Evolutionary conservation across 139 green algal genomes (phyloP).

Genomic region (Deuterostichococcus epilithicus): DNA sequence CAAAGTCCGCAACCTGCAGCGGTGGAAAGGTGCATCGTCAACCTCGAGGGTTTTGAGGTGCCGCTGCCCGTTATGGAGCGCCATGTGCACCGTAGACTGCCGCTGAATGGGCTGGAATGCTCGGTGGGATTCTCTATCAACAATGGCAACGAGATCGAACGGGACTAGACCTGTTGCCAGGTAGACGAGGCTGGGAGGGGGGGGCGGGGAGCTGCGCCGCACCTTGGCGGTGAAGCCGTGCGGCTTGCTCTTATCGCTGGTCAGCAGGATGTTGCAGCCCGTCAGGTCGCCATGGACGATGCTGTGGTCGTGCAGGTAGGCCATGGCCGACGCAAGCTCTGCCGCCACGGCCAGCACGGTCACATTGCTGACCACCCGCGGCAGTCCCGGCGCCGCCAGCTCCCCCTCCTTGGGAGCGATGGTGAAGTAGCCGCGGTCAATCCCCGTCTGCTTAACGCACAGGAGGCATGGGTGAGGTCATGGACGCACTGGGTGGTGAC

Average conservation of each 20-base stretch:
- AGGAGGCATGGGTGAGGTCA: too few relatives aligned
- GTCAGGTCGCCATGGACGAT: constrained; percentile 49
- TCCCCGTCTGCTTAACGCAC: not conserved
- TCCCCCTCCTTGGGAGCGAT: not conserved
- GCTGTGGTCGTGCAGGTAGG: constrained; percentile 33
- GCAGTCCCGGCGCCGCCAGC: too few relatives aligned
- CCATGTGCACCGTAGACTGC: too few relatives aligned
- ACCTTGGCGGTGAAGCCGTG: constrained; percentile 47
- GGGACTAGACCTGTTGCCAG: too few relatives aligned
- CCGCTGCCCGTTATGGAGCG: too few relatives aligned
- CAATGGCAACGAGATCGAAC: too few relatives aligned
- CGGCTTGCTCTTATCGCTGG: not conserved
- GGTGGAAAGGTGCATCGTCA: not conserved
- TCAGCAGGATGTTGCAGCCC: constrained; percentile 43
- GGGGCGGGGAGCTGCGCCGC: too few relatives aligned
- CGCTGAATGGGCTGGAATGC: too few relatives aligned
- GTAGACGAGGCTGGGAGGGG: too few relatives aligned
- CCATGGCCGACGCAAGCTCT: constrained; percentile 40
- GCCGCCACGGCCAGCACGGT: constrained; percentile 9
- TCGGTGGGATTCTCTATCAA: too few relatives aligned
- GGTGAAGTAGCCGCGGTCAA: not conserved
- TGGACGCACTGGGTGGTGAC: too few relatives aligned
- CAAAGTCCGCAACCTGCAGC: constrained; percentile 62
- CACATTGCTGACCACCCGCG: not conserved
- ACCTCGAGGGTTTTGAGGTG: not conserved